Conservation (phyloP, 257 asterid species). For the Ophiorrhiza pumila region DNA sequence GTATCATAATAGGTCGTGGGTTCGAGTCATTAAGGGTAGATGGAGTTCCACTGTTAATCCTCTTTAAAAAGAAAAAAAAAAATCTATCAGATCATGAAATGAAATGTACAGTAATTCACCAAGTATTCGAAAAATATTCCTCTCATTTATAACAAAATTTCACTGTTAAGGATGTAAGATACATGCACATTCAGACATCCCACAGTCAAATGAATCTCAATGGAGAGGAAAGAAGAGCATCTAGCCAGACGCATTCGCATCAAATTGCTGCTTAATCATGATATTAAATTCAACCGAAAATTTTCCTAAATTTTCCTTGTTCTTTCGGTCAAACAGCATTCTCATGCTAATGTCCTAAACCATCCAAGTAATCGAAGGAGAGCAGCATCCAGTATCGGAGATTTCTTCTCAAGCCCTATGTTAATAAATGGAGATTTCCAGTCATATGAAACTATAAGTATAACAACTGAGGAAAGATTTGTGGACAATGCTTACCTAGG, state of each 20-base stretch:
- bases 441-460: conserved; percentile 15
- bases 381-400: conserved; percentile 58
- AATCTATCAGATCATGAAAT: too few relatives aligned
- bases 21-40: too few relatives aligned
- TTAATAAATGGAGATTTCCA: conserved; percentile 4
- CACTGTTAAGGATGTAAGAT: not conserved
- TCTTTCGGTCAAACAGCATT: not conserved
- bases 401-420: conserved; percentile 77
- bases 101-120: too few relatives aligned
- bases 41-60: too few relatives aligned
- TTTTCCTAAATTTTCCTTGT: not conserved
- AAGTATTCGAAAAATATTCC: not conserved
- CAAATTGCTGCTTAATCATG: not conserved
- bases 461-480: not conserved
- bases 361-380: conserved; percentile 81
- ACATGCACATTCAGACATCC: not conserved
- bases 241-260: not conserved
- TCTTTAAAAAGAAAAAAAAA: too few relatives aligned
- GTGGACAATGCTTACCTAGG: conserved; percentile 49
- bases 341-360: conserved; percentile 81
- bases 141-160: not conserved
- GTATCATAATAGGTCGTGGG: too few relatives aligned
- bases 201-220: not conserved
- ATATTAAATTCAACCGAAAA: not conserved
- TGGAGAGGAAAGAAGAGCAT: too few relatives aligned